phyloP scores from a whole-genome alignment of 495 filamentous ascomycete genomes.

The Elasticomyces elasticus region DNA sequence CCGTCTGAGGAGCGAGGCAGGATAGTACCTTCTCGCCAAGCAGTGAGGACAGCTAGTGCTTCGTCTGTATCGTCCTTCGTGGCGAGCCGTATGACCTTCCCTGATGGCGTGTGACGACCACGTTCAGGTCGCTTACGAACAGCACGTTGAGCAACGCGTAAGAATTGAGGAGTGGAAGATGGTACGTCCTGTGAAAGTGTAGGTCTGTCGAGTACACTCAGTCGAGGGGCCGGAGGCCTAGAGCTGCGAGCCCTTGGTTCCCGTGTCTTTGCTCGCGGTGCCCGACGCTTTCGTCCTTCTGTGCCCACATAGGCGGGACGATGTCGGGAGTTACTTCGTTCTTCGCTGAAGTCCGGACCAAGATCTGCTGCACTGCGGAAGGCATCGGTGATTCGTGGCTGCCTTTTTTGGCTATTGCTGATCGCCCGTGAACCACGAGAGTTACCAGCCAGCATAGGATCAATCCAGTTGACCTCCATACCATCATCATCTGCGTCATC shows the following conservation, averaged over 20 bases:
- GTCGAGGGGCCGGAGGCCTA: slow-evolving; percentile 38
- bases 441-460: slow-evolving; percentile 43
- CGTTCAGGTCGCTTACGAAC: slow-evolving; percentile 50
- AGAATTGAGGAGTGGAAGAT: slow-evolving; percentile 55
- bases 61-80: slow-evolving; percentile 67
- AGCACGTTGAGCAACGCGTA: slow-evolving; percentile 65
- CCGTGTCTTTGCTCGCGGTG: background rate
- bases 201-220: slow-evolving; percentile 66
- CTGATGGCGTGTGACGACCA: slow-evolving; percentile 64
- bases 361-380: background rate
- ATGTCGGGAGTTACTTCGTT: background rate
- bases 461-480: slow-evolving; percentile 48
- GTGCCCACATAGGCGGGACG: background rate
- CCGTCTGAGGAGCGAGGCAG: slow-evolving; percentile 29
- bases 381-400: slow-evolving; percentile 16
- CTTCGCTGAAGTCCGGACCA: background rate
- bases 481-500: slow-evolving; percentile 30
- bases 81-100: slow-evolving; percentile 63
- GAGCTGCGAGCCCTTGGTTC: background rate
- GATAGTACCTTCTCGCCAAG: slow-evolving; percentile 70
- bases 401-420: slow-evolving; percentile 3
- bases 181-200: background rate
- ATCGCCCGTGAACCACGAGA: slow-evolving; percentile 20
- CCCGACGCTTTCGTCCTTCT: background rate
- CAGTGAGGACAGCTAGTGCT: slow-evolving; percentile 51